Conservation (phyloP, 192 early-diverging fungal species). For the Jimgerdemannia lactiflua region DNA sequence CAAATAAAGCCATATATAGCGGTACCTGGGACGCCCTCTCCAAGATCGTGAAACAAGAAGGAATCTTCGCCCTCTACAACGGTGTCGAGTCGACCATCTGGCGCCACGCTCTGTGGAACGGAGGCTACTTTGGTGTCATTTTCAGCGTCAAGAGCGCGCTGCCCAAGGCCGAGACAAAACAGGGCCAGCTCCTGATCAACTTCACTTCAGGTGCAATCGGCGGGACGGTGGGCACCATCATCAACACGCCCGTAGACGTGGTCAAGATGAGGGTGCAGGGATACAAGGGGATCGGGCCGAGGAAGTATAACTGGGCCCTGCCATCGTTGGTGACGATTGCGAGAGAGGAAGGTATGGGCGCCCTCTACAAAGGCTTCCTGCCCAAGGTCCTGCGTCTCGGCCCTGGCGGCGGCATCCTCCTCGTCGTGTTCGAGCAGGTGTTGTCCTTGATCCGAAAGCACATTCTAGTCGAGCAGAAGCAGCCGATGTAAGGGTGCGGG, state of each 20-base stretch:
- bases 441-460: slow-evolving; percentile 81
- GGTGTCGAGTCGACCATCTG: slow-evolving; percentile 93
- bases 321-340: slow-evolving; percentile 74
- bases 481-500: neutral
- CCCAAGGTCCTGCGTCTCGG: slow-evolving; percentile 95
- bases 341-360: slow-evolving; percentile 80
- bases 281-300: slow-evolving; percentile 58
- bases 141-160: slow-evolving; percentile 64
- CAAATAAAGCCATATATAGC: slow-evolving; percentile 73
- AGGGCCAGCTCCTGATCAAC: slow-evolving; percentile 77
- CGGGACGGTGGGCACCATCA: slow-evolving; percentile 88
- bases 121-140: slow-evolving; percentile 92
- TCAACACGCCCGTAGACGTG: slow-evolving; percentile 96
- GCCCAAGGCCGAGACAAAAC: slow-evolving; percentile 70
- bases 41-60: slow-evolving; percentile 83
- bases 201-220: slow-evolving; percentile 91
- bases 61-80: slow-evolving; percentile 79
- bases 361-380: slow-evolving; percentile 94
- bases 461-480: slow-evolving; percentile 34
- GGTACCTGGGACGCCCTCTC: slow-evolving; percentile 75
- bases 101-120: slow-evolving; percentile 96
- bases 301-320: slow-evolving; percentile 89
- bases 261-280: slow-evolving; percentile 96
- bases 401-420: slow-evolving; percentile 80
- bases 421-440: slow-evolving; percentile 90